A percentile compares a stretch with the other conserved stretches of the same genome.
Conservation (phyloP, 2,329 filamentous ascomycete species). For the Talaromyces sp. region DNA sequence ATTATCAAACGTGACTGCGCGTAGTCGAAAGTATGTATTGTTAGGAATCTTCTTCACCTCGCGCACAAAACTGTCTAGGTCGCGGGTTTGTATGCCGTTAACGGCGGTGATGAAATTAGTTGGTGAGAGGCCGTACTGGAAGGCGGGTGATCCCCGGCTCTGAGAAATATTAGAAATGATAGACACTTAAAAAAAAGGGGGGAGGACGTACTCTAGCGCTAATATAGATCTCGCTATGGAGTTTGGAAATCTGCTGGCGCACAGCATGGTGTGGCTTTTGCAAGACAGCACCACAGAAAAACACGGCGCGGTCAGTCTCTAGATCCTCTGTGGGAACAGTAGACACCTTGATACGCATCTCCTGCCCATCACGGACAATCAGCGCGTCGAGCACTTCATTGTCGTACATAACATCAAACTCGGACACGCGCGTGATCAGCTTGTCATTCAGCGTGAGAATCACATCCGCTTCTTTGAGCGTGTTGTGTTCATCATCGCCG, state of each 20-base stretch:
- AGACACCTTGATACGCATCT: slow-evolving; percentile 70
- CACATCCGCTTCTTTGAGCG: slow-evolving; percentile 84
- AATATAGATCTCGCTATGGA: slow-evolving; percentile 95
- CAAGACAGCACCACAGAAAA: slow-evolving; percentile 91
- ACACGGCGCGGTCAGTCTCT: slow-evolving; percentile 86
- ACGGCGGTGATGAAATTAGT: slow-evolving; percentile 98
- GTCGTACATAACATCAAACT: slow-evolving; percentile 95
- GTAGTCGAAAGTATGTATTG: slow-evolving; percentile 95
- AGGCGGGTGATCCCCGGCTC: slow-evolving; percentile 75
- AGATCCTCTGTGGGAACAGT: slow-evolving; percentile 86
- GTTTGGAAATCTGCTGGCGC: slow-evolving; percentile 91
- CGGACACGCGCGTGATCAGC: slow-evolving; percentile 86
- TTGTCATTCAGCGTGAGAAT: slow-evolving; percentile 86
- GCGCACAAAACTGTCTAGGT: slow-evolving; percentile 73
- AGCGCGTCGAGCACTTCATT: slow-evolving; percentile 77
- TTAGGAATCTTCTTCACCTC: slow-evolving; percentile 86
- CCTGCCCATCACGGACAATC: slow-evolving; percentile 78
- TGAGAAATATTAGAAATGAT: slow-evolving; percentile 17
- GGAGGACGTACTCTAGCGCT: slow-evolving; percentile 59
- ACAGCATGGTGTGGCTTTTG: slow-evolving; percentile 95
- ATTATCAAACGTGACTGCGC: slow-evolving; percentile 97
- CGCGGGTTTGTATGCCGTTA: slow-evolving; percentile 79
- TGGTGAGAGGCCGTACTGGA: slow-evolving; percentile 86
- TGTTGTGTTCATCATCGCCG: slow-evolving; percentile 41
- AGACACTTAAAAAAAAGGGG: background rate